Evolutionary conservation across 495 filamentous ascomycete genomes (phyloP), one percentile per base, ranked within the genome.

Genomic region (Margaritispora aquatica): DNA sequence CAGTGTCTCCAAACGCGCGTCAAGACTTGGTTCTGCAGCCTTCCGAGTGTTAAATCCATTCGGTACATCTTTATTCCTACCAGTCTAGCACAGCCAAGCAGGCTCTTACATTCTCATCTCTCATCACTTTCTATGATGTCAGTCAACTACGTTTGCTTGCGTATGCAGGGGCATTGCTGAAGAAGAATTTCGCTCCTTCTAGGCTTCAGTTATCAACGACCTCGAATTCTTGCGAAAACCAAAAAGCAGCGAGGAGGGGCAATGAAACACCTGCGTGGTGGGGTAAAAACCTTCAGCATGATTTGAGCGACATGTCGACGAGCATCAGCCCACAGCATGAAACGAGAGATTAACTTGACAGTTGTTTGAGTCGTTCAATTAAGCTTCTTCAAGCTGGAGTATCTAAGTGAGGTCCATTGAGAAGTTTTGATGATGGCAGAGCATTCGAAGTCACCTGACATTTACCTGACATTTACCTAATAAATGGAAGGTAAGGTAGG

Each of bases 31-130:
- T 44, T 36, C 53, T 41, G 49, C 38, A 8, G 38, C 38, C 38
- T 44, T 8, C 38, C 38, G 19, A 15, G 7, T 44, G 15, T 3
- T 3, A 3, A 15, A n/a, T 44, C 3, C 11, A 44, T 8, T 8
- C 38, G 38, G 19, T 44, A 17, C 38, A 44, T 44, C 48, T 49
- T 41, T 36, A 46, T 58, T 34, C 38, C 13, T n/a, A n/a, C n/a
- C n/a, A n/a, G n/a, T n/a, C n/a, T n/a, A n/a, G n/a, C n/a, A n/a
- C 15, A 36, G 59, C 63, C 63, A 65, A 65, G 63, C 63, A 65
- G 63, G 63, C 59, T 36, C 54, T 57, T n/a, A n/a, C n/a, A n/a
- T n/a, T n/a, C n/a, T n/a, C n/a, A n/a, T n/a, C n/a, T n/a, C 48
- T 22, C 46, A 24, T 65, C 41, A 3, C 20, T 23, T 23, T 26